phyloP scores from a whole-genome alignment of 1,284 basidiomycete genomes.

The Cryptococcus wingfieldii region DNA sequence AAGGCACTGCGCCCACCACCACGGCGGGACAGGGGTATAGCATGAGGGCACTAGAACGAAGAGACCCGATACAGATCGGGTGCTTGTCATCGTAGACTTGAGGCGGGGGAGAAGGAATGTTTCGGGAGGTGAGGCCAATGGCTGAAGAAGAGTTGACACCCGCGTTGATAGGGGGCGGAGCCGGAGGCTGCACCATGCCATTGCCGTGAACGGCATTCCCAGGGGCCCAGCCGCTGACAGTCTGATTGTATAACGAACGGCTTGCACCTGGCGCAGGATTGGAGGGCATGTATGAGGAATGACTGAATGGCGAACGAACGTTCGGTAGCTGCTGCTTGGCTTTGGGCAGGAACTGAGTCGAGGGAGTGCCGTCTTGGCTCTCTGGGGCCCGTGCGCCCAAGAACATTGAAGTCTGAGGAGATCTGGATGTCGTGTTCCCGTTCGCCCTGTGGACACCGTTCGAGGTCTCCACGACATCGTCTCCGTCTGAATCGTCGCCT shows the following conservation, averaged over 20 bases:
- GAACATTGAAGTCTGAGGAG: no score
- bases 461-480: background rate
- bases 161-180: background rate
- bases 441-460: no score
- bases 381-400: no score
- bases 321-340: no score
- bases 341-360: no score
- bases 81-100: constrained; percentile 24
- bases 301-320: background rate
- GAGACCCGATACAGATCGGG: constrained; percentile 76
- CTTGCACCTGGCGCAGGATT: background rate
- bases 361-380: no score
- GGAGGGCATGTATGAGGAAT: background rate
- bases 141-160: constrained; percentile 23
- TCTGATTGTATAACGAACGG: no score
- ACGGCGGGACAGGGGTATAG: constrained; percentile 78
- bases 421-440: no score
- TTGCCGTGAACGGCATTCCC: background rate
- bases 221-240: no score
- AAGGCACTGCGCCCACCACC: constrained; percentile 50
- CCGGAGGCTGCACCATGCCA: background rate
- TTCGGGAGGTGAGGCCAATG: constrained; percentile 30
- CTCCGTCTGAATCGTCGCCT: constrained; percentile 12
- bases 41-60: constrained; percentile 74
- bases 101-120: constrained; percentile 21